Evolutionary conservation across 345 rosid genomes (phyloP), one percentile per base, ranked within the genome.

Genomic region (Salix viminalis): DNA sequence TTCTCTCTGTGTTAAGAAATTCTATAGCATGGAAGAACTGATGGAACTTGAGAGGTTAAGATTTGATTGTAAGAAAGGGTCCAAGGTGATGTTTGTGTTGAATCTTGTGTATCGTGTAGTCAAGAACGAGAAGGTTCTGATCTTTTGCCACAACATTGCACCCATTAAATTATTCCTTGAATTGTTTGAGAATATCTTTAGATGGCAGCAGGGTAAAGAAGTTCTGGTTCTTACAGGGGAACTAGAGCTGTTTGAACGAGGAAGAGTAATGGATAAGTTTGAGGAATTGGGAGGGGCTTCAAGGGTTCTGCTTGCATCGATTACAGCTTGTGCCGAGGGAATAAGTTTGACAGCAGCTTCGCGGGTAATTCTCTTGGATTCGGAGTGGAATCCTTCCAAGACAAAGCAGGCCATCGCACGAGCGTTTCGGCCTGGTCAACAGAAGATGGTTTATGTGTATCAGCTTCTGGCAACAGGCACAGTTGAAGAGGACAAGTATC

Each of bases 261-360:
- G 98, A 36, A 85, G 86, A 84, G 86, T 94, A 34, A 94, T 94
- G 77, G 97, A 91, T 71, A 84, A 85, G 77, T 94, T 94, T 54
- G 97, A 94, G 84, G 97, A 94, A 71, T 85, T 91, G 1, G 81
- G 88, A 56, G 83, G 89, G 1, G 82, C 87, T 13, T 88, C 97
- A 10, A 89, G 88, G 67, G 82, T 94, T 56, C 80, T 94, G 34
- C 84, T 92, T 7, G 98, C 97, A 19, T 96, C 99, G 0, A 96
- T 96, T 64, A 92, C 96, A 23, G 97, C 99, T 2, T 96, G 99
- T 34, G 98, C 99, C 4, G 97, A 96, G 83, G 98, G 97, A 16
- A 90, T 95, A 72, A 93, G 99, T 65, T 83, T 95, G 83, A 95
- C 98, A n/a, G 98, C 98, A 24, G 98, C 99, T 73, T 95, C 99